phyloP scores from a whole-genome alignment of 257 asterid genomes.

The Nicotiana benthamiana region DNA sequence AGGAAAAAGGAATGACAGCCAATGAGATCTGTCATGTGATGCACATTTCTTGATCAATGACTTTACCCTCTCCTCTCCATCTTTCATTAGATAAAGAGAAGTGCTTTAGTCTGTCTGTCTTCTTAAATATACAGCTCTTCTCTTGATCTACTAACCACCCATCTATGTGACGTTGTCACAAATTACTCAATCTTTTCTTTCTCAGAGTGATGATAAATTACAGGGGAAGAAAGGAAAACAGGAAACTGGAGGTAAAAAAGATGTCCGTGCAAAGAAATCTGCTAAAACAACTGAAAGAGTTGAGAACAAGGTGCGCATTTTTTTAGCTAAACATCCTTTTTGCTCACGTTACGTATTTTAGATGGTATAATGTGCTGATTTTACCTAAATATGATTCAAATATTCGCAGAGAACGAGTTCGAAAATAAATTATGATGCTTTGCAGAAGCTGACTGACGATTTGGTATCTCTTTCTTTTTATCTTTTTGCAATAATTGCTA shows the following conservation, averaged over 20 bases:
- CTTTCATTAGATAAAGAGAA: background rate
- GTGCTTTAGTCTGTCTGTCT: background rate
- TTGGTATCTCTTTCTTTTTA: constrained; percentile 21
- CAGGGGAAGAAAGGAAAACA: constrained; percentile 41
- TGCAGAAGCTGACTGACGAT: constrained; percentile 29
- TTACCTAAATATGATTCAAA: background rate
- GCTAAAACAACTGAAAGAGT: constrained; percentile 24
- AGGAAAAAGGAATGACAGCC: background rate
- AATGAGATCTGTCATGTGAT: background rate
- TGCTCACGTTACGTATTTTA: background rate
- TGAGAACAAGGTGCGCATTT: constrained; percentile 21
- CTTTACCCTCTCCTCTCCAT: background rate
- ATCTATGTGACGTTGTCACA: background rate
- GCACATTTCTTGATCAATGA: background rate
- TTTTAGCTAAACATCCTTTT: background rate
- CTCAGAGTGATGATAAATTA: constrained; percentile 8
- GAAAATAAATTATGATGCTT: constrained; percentile 42
- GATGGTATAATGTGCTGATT: constrained; percentile 4
- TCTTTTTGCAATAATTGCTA: too few species aligned
- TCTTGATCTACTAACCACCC: background rate
- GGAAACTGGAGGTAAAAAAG: constrained; percentile 27
- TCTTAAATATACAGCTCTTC: background rate
- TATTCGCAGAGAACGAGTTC: constrained; percentile 37
- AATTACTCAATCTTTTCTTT: background rate
- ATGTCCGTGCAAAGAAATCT: constrained; percentile 20